Evolutionary conservation across 2,329 filamentous ascomycete genomes (phyloP), one percentile per base, ranked within the genome.

Genomic region (Chrysoporthe cubensis): DNA sequence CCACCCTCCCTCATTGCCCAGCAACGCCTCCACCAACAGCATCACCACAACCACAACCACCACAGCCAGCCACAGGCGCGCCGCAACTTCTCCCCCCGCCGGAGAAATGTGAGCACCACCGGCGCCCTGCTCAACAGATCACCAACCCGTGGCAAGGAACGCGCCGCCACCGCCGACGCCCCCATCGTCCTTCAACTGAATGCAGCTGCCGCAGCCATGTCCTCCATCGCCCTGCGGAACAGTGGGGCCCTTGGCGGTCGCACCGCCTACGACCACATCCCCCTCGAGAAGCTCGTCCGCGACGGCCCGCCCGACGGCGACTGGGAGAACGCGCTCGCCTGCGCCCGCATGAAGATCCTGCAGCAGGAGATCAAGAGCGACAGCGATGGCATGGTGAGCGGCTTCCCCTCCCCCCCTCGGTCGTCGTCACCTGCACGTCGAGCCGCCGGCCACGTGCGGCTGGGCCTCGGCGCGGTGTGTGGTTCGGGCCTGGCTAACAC

Each of bases 251-350:
- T 70, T 85, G 78, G 75, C 83, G 76, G 79, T 83, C 76, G 74
- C 59, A 83, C 76, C 54, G 80, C 78, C 70, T 82, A 86, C 37
- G 86, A 90, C 73, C 80, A 82, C 67, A 80, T 90, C 74, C 86
- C 87, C 32, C 79, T 97, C 40, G 93, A 97, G 76, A 84, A 88
- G 71, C 85, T 97, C 58, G 84, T 97, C 59, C 88, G 92, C 72
- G 93, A 95, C 70, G 94, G 94, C 0, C 93, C 94, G 1, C 87
- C 88, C 1, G 86, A 89, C 71, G 91, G 89, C 26, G 89, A 96
- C 76, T 82, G 90, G 34, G 76, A 84, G 34, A 86, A 87, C 21
- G 89, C 89, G 9, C 80, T 95, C 62, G 89, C 92, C 74, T 90
- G 90, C 73, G 82, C 91, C 73, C 86, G 92, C 62, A 87, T 90